Conservation (phyloP, 2,329 filamentous ascomycete genomes). For the Fusarium begoniae region DNA sequence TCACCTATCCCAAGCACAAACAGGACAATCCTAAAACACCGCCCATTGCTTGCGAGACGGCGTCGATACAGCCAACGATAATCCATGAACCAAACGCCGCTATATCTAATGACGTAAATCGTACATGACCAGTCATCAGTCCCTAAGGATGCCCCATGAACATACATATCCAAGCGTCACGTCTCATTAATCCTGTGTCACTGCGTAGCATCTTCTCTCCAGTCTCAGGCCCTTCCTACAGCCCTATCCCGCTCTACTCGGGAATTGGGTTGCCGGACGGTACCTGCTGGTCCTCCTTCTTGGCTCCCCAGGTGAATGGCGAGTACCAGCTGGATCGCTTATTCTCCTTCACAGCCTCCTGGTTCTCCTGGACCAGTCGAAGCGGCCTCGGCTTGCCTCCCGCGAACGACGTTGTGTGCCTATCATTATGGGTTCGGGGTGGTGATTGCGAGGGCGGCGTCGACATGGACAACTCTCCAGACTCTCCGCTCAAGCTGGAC, state of each 20-base stretch:
- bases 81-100: slow-evolving; percentile 46
- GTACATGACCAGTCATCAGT: slow-evolving; percentile 43
- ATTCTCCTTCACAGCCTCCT: slow-evolving; percentile 59
- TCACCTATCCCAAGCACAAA: slow-evolving; percentile 31
- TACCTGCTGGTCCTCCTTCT: slow-evolving; percentile 58
- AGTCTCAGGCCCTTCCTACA: slow-evolving; percentile 2
- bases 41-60: slow-evolving; percentile 36
- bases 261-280: slow-evolving; percentile 47
- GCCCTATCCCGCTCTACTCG: slow-evolving; percentile 41
- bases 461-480: slow-evolving; percentile 57
- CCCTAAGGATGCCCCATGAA: slow-evolving; percentile 37
- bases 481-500: slow-evolving; percentile 74
- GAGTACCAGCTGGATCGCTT: slow-evolving; percentile 73
- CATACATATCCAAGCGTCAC: slow-evolving; percentile 41
- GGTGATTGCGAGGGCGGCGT: slow-evolving; percentile 63
- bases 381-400: slow-evolving; percentile 83
- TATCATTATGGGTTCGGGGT: slow-evolving; percentile 60
- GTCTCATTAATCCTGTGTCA: slow-evolving; percentile 32
- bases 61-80: slow-evolving; percentile 41
- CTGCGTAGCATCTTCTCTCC: background rate
- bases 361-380: slow-evolving; percentile 84
- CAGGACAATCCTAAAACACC: slow-evolving; percentile 24
- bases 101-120: slow-evolving; percentile 45
- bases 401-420: slow-evolving; percentile 64
- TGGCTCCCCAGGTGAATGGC: slow-evolving; percentile 62